Evolutionary conservation across 257 asterid genomes (phyloP).

Genomic region (Solanum boliviense): DNA sequence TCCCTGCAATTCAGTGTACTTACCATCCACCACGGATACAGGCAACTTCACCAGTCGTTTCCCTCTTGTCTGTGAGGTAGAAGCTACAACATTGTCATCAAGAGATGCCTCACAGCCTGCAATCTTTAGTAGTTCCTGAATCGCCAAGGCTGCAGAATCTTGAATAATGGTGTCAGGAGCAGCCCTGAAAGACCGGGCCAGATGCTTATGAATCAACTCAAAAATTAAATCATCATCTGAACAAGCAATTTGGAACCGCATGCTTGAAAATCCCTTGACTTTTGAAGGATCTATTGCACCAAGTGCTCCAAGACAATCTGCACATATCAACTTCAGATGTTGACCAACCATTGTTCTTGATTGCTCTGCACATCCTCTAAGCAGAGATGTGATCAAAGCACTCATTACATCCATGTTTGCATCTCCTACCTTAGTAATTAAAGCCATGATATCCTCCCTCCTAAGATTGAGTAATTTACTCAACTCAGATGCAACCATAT

Average conservation of each 20-base stretch:
- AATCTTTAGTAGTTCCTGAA: slow-evolving; percentile 83
- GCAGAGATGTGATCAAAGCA: slow-evolving; percentile 74
- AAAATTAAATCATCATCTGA: slow-evolving; percentile 94
- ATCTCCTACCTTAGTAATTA: slow-evolving; percentile 67
- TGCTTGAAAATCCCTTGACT: slow-evolving; percentile 55
- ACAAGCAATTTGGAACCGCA: slow-evolving; percentile 87
- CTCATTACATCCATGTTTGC: slow-evolving; percentile 65
- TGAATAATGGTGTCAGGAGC: slow-evolving; percentile 84
- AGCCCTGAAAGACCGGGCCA: slow-evolving; percentile 92
- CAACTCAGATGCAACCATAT: slow-evolving; percentile 92
- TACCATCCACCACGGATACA: slow-evolving; percentile 25
- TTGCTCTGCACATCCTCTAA: slow-evolving; percentile 97
- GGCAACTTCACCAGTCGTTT: slow-evolving; percentile 25
- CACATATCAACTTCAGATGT: slow-evolving; percentile 77
- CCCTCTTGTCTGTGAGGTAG: slow-evolving; percentile 25
- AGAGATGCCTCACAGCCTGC: slow-evolving; percentile 86
- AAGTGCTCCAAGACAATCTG: slow-evolving; percentile 94
- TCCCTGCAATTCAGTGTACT: slow-evolving; percentile 29
- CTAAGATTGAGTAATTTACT: slow-evolving; percentile 64
- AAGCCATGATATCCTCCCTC: slow-evolving; percentile 59
- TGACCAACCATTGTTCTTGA: slow-evolving; percentile 87
- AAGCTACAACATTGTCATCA: slow-evolving; percentile 41
- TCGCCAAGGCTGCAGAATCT: slow-evolving; percentile 95
- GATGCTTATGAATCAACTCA: slow-evolving; percentile 90
- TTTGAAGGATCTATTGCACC: slow-evolving; percentile 99